phyloP scores from a whole-genome alignment of 1,284 basidiomycete species.

The Cutaneotrichosporon cutaneum region DNA sequence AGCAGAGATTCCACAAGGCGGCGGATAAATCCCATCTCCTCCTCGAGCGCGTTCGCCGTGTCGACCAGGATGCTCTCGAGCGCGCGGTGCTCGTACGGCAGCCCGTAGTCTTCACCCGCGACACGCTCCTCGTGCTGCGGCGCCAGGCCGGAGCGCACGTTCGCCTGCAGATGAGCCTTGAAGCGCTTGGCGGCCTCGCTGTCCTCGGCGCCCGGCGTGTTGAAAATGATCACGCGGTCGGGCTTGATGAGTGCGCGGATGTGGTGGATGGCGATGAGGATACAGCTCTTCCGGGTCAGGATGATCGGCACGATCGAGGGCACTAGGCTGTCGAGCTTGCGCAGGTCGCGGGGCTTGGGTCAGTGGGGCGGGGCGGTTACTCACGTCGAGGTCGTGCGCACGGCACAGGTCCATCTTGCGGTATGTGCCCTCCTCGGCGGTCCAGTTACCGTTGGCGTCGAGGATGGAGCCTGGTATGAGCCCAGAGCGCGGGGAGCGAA shows the following conservation, averaged over 20 bases:
- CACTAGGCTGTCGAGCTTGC: constrained; percentile 86
- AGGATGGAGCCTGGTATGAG: constrained; percentile 70
- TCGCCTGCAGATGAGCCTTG: constrained; percentile 80
- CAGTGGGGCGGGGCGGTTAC: constrained; percentile 35
- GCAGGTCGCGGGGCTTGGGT: constrained; percentile 82
- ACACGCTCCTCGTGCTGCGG: constrained; percentile 12
- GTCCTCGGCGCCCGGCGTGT: constrained; percentile 80
- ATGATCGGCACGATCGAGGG: constrained; percentile 86
- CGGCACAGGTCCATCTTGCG: constrained; percentile 82
- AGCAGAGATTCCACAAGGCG: constrained; percentile 81
- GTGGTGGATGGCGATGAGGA: constrained; percentile 91
- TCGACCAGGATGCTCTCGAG: constrained; percentile 86
- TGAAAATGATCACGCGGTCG: constrained; percentile 87
- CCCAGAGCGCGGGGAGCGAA: not conserved
- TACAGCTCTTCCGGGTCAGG: constrained; percentile 79
- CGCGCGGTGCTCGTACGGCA: constrained; percentile 88
- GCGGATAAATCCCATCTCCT: constrained; percentile 84
- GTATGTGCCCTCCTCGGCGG: constrained; percentile 85
- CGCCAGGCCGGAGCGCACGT: constrained; percentile 41
- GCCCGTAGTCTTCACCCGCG: constrained; percentile 29
- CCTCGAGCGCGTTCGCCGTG: constrained; percentile 83
- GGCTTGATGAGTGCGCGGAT: constrained; percentile 92
- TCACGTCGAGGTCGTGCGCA: constrained; percentile 83
- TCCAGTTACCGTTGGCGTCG: constrained; percentile 80
- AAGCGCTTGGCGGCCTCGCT: constrained; percentile 81